phyloP scores from a whole-genome alignment of 2,329 filamentous ascomycete species.

The Emergomyces orientalis region DNA sequence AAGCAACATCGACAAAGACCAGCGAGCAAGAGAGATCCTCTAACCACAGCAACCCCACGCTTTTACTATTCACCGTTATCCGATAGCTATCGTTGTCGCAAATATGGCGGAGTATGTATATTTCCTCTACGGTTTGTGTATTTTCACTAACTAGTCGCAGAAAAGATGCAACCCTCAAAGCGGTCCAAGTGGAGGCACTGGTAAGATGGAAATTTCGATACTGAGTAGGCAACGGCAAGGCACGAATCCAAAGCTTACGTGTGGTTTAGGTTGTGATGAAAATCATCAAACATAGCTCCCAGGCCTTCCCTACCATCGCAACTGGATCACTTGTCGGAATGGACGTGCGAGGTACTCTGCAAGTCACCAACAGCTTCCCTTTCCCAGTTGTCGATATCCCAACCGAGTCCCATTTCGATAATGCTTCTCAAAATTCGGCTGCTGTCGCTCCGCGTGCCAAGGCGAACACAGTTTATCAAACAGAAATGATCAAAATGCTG shows the following conservation, averaged over 20 bases:
- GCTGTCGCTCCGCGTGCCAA: conserved; percentile 87
- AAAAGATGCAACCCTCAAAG: conserved; percentile 66
- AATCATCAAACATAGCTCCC: conserved; percentile 90
- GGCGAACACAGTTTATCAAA: conserved; percentile 78
- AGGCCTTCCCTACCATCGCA: conserved; percentile 76
- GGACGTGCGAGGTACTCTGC: conserved; percentile 70
- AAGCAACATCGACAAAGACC: not conserved
- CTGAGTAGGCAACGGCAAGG: conserved; percentile 12
- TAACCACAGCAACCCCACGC: not conserved
- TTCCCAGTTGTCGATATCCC: conserved; percentile 75
- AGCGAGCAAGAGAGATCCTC: not conserved
- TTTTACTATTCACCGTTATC: not conserved
- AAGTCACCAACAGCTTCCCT: conserved; percentile 91
- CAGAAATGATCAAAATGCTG: conserved; percentile 93
- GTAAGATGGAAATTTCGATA: conserved; percentile 44
- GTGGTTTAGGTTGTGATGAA: conserved; percentile 76
- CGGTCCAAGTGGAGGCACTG: conserved; percentile 90
- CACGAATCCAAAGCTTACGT: conserved; percentile 14
- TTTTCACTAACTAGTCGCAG: conserved; percentile 24
- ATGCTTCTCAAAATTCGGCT: conserved; percentile 60
- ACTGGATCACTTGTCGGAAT: conserved; percentile 90
- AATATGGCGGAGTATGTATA: conserved; percentile 17
- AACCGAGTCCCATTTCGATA: conserved; percentile 62
- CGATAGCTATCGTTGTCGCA: conserved; percentile 5
- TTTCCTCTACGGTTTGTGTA: not conserved